These are phyloP conservation scores for Plenodomus lindquistii DNA, from an alignment of 2,329 filamentous ascomycete species.

Conservation along the genomic window DNA sequence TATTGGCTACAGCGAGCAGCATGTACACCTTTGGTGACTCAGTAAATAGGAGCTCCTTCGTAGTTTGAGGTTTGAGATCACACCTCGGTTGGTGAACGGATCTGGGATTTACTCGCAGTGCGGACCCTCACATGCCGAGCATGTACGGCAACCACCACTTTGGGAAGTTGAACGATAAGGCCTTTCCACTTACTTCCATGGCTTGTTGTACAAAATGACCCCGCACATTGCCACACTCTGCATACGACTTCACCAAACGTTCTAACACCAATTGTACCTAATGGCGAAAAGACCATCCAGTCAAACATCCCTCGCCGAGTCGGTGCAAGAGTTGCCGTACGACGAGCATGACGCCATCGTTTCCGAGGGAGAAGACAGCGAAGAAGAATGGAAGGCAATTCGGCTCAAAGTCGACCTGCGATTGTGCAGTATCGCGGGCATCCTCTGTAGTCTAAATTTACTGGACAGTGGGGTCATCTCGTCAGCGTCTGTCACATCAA, in stretches of 20 bases:
- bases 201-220: conserved; percentile 3
- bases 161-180: conserved; percentile 12
- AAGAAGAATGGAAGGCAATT: conserved; percentile 49
- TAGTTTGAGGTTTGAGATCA: background rate
- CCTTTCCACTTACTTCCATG: conserved; percentile 13
- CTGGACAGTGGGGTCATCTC: conserved; percentile 72
- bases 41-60: too few species aligned
- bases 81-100: conserved; percentile 4
- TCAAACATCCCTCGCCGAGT: conserved; percentile 15
- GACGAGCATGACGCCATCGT: conserved; percentile 9
- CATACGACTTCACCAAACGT: too few species aligned
- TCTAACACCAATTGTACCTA: background rate
- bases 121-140: conserved; percentile 12
- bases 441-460: conserved; percentile 71
- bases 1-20: too few species aligned
- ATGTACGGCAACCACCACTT: conserved; percentile 3
- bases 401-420: conserved; percentile 68
- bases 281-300: conserved; percentile 22
- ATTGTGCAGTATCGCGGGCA: conserved; percentile 70
- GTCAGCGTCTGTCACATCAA: conserved; percentile 69
- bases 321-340: conserved; percentile 18
- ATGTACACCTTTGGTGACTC: too few species aligned
- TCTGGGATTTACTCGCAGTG: conserved; percentile 7
- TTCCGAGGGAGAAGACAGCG: conserved; percentile 8
- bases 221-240: too few species aligned